Conservation (phyloP, 805 yeast species). For the Candida andamanensis region DNA sequence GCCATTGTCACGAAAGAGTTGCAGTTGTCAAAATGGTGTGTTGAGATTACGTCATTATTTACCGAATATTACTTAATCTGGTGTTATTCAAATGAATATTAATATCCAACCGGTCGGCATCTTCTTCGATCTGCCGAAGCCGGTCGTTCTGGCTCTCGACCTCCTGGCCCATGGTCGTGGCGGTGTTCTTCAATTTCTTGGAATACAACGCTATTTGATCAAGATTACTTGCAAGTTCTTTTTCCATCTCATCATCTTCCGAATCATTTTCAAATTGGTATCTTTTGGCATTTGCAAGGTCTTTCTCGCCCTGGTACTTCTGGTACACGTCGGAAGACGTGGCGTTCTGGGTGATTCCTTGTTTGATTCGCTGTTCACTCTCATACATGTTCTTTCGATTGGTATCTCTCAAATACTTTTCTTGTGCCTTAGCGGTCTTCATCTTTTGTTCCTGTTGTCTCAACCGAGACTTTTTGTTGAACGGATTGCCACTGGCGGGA, state of each 20-base stretch:
- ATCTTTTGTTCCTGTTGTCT: constrained; percentile 69
- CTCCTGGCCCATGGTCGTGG: constrained; percentile 69
- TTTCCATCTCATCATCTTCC: constrained; percentile 90
- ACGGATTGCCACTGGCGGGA: constrained; percentile 75
- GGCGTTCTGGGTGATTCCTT: constrained; percentile 47
- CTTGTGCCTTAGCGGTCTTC: constrained; percentile 55
- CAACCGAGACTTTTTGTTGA: constrained; percentile 72
- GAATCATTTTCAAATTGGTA: constrained; percentile 86
- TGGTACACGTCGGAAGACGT: constrained; percentile 31
- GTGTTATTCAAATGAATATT: constrained; percentile 74
- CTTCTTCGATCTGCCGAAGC: constrained; percentile 70
- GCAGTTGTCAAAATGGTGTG: too few relatives aligned
- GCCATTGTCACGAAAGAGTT: too few relatives aligned
- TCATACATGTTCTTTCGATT: constrained; percentile 55
- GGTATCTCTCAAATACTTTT: constrained; percentile 56
- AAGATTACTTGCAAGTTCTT: constrained; percentile 77
- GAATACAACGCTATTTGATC: constrained; percentile 71
- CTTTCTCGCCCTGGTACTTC: constrained; percentile 49
- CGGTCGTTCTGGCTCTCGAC: constrained; percentile 73
- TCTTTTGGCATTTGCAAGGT: constrained; percentile 54
- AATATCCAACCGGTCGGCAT: constrained; percentile 79
- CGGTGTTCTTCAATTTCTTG: constrained; percentile 65
- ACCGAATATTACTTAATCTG: constrained; percentile 53
- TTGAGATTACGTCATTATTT: too few relatives aligned
- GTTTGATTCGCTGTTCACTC: constrained; percentile 64